These are phyloP conservation scores for Arthrobotrys megalospora DNA, from an alignment of 2,329 filamentous ascomycete genomes.

Conservation along the genomic window DNA sequence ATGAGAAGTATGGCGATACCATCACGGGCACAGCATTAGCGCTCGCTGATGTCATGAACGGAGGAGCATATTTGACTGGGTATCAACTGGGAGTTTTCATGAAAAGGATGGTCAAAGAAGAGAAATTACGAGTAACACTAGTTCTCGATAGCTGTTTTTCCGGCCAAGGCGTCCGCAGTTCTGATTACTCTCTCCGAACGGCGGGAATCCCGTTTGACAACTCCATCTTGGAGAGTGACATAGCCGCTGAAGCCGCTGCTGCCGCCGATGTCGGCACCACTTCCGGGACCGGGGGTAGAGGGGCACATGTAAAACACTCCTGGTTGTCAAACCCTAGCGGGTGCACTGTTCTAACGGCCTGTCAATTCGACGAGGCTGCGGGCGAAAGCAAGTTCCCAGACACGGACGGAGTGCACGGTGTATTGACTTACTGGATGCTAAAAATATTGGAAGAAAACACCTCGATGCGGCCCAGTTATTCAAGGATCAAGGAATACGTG, in stretches of 20 bases:
- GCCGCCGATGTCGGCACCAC: not conserved
- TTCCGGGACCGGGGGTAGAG: constrained; percentile 3
- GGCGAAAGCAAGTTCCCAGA: constrained; percentile 16
- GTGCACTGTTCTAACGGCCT: constrained; percentile 51
- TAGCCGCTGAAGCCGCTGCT: not conserved
- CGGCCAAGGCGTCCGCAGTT: constrained; percentile 5
- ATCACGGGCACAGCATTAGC: constrained; percentile 45
- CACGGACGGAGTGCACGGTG: constrained; percentile 1
- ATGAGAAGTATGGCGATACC: constrained; percentile 26
- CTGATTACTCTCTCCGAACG: not conserved
- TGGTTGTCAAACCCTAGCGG: constrained; percentile 45
- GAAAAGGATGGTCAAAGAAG: constrained; percentile 38
- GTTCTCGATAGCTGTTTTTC: constrained; percentile 57
- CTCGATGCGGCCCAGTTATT: constrained; percentile 11
- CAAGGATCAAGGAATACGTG: constrained; percentile 26
- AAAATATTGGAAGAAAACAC: not conserved
- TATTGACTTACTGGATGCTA: constrained; percentile 41
- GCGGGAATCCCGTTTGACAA: not conserved
- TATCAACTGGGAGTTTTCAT: constrained; percentile 43
- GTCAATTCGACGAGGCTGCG: constrained; percentile 38
- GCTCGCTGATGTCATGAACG: constrained; percentile 47
- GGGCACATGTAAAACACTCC: constrained; percentile 11
- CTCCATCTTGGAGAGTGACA: not conserved
- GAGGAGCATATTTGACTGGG: constrained; percentile 45
- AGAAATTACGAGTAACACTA: constrained; percentile 37